Percentiles rank a stretch among this genome's conserved stretches.
phyloP scores from a whole-genome alignment of 106 monocot genomes.

The Apostasia ramifera region DNA sequence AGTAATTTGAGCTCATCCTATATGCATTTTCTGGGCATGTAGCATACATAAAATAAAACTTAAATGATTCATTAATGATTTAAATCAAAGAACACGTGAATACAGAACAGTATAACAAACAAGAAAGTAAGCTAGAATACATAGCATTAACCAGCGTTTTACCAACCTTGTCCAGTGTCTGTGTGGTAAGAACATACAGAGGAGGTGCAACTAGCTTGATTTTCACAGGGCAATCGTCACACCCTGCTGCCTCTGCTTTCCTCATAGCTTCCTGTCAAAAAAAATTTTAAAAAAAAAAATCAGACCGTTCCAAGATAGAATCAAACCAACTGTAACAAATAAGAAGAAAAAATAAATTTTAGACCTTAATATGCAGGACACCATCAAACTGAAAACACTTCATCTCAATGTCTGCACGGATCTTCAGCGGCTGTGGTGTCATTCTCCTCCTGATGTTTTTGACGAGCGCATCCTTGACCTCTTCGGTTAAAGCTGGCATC shows the following conservation, averaged over 20 bases:
- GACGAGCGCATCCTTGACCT: conserved; percentile 59
- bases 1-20: too few species aligned
- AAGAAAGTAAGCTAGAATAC: background rate
- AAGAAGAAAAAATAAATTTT: background rate
- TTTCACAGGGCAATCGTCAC: conserved; percentile 60
- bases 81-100: too few species aligned
- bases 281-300: too few species aligned
- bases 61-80: too few species aligned
- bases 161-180: conserved; percentile 37
- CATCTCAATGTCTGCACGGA: conserved; percentile 76
- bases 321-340: background rate
- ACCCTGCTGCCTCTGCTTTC: conserved; percentile 64
- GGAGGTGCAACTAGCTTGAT: conserved; percentile 71
- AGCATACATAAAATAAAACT: too few species aligned
- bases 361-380: conserved; percentile 77
- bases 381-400: conserved; percentile 82
- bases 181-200: conserved; percentile 72
- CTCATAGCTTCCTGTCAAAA: conserved; percentile 53
- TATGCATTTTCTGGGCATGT: too few species aligned
- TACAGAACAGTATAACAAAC: background rate
- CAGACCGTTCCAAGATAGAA: too few species aligned
- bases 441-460: conserved; percentile 75
- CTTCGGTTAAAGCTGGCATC: conserved; percentile 45
- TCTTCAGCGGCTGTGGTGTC: conserved; percentile 75
- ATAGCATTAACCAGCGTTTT: background rate